A percentile compares a stretch with the other conserved stretches of the same genome.
These are phyloP conservation scores for Aspergillus floridensis DNA, from an alignment of 2,329 filamentous ascomycete species.

Conservation along the genomic window DNA sequence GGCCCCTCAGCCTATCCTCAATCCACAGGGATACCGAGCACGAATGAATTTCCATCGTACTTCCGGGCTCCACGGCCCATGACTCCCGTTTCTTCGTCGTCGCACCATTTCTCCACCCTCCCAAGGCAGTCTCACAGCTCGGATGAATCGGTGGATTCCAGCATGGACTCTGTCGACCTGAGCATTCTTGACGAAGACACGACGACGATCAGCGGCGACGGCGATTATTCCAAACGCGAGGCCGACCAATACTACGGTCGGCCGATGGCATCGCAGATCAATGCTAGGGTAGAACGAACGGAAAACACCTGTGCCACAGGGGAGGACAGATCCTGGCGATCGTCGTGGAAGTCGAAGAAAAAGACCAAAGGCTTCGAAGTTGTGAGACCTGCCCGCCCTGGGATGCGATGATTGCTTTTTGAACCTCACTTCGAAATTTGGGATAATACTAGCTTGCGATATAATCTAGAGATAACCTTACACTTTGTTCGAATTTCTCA, in stretches of 20 bases:
- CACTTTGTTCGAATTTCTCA: too few relatives aligned
- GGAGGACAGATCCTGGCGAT: background rate
- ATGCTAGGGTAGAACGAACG: background rate
- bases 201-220: background rate
- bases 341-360: background rate
- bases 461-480: background rate
- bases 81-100: background rate
- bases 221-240: slow-evolving; percentile 10
- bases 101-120: background rate
- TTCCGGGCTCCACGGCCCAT: slow-evolving; percentile 1
- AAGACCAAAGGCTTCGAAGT: slow-evolving; percentile 11
- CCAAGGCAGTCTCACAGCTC: background rate
- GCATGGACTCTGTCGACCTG: background rate
- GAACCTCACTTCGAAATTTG: too few relatives aligned
- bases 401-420: background rate
- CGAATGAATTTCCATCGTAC: background rate
- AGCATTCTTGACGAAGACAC: background rate
- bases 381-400: background rate
- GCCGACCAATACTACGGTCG: slow-evolving; percentile 9
- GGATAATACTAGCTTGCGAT: too few relatives aligned
- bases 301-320: background rate
- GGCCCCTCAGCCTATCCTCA: background rate
- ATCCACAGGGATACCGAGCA: background rate
- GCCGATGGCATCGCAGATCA: background rate
- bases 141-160: background rate